Conservation (phyloP, 75 land plant species). For the Pinus tabuliformis region DNA sequence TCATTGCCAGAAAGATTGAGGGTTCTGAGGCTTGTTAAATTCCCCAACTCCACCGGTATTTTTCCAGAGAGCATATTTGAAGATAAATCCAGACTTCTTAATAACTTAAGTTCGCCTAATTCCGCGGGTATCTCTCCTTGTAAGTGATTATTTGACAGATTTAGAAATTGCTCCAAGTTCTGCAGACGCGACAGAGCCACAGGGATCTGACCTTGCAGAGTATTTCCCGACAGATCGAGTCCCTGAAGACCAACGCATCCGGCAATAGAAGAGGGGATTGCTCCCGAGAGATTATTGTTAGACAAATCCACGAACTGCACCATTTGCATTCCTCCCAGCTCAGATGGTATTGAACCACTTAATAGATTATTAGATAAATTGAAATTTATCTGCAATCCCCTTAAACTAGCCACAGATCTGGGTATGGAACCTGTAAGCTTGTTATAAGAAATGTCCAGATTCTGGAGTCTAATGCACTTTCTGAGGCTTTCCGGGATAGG, state of each 20-base stretch:
- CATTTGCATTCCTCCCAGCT: conserved; percentile 51
- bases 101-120: conserved; percentile 28
- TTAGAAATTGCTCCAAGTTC: conserved; percentile 36
- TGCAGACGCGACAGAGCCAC: conserved; percentile 15
- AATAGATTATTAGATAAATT: conserved; percentile 58
- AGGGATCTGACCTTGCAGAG: conserved; percentile 47
- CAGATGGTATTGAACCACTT: conserved; percentile 51
- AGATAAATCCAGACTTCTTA: conserved; percentile 47
- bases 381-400: conserved; percentile 35
- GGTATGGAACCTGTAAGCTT: conserved; percentile 57
- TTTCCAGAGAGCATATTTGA: conserved; percentile 37
- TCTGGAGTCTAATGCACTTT: conserved; percentile 15
- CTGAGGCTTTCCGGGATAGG: conserved; percentile 49
- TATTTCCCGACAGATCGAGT: conserved; percentile 50
- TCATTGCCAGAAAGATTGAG: conserved; percentile 66
- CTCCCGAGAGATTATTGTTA: conserved; percentile 58
- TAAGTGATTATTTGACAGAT: conserved; percentile 62
- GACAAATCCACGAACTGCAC: conserved; percentile 56
- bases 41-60: conserved; percentile 50
- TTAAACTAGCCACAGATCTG: conserved; percentile 20
- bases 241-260: conserved; percentile 40
- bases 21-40: conserved; percentile 24
- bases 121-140: conserved; percentile 42
- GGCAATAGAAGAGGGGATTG: conserved; percentile 44
- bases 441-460: conserved; percentile 58